Conservation (phyloP, 2,329 filamentous ascomycete species). For the Rosellinia necatrix region DNA sequence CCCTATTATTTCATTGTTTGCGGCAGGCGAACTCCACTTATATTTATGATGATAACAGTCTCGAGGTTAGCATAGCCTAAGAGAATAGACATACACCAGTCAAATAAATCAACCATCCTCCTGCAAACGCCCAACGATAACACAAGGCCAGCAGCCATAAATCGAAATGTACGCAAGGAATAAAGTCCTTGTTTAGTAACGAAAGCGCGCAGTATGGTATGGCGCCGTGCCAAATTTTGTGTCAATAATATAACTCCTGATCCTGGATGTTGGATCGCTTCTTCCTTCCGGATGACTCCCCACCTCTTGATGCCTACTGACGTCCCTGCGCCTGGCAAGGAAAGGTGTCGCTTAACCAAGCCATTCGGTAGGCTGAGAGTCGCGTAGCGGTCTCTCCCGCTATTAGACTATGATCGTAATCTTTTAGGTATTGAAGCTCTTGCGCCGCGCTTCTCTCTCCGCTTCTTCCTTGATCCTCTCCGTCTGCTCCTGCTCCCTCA, state of each 20-base stretch:
- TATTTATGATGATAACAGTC: slow-evolving; percentile 11
- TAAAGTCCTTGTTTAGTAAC: slow-evolving; percentile 5
- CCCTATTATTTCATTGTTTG: background rate
- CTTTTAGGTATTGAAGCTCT: slow-evolving; percentile 39
- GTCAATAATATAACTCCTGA: background rate
- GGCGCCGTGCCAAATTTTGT: background rate
- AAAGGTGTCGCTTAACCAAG: background rate
- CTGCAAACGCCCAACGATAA: slow-evolving; percentile 7
- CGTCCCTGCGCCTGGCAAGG: background rate
- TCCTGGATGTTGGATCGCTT: background rate
- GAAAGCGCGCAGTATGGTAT: slow-evolving; percentile 1
- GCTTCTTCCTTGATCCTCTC: slow-evolving; percentile 67
- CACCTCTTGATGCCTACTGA: background rate
- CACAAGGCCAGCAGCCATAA: slow-evolving; percentile 3
- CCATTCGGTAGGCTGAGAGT: background rate
- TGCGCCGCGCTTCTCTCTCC: slow-evolving; percentile 53
- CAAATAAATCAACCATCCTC: background rate
- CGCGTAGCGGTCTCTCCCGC: background rate
- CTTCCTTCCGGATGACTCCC: background rate
- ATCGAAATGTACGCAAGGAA: background rate
- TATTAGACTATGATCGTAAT: background rate
- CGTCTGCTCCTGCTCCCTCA: slow-evolving; percentile 83
- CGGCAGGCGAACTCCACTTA: slow-evolving; percentile 1
- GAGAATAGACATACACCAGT: slow-evolving; percentile 14
- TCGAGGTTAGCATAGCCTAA: background rate